Evolutionary conservation across 1,139 yeast species (phyloP).

Genomic region (Candida tunisiensis): DNA sequence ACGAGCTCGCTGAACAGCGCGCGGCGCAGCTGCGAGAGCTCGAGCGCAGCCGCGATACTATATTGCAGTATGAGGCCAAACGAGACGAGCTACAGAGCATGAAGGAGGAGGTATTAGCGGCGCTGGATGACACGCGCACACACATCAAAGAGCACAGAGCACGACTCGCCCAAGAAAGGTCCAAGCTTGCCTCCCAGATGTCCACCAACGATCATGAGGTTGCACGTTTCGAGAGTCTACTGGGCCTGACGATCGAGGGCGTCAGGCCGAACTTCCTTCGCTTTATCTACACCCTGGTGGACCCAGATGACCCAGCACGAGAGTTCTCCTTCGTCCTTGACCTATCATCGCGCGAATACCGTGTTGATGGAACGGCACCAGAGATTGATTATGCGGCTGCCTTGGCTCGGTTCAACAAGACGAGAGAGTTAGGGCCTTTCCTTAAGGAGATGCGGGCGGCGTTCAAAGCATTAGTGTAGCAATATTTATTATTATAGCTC

Average conservation of each 20-base stretch:
- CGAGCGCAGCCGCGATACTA: neutral
- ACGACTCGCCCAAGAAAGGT: conserved; percentile 7
- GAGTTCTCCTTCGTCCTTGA: conserved; percentile 13
- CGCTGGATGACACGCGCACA: conserved; percentile 4
- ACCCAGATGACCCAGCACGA: conserved; percentile 9
- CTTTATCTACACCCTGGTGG: conserved; percentile 14
- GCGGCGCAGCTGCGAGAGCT: too few species aligned
- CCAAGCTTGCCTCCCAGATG: conserved; percentile 10
- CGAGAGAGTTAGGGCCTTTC: too few species aligned
- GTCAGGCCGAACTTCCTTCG: conserved; percentile 10
- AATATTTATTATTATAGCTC: too few species aligned
- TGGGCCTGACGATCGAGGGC: conserved; percentile 16
- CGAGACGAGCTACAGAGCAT: conserved; percentile 4
- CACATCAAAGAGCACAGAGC: conserved; percentile 5
- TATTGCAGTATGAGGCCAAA: conserved; percentile 5
- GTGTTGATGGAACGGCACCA: too few species aligned
- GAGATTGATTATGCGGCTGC: too few species aligned
- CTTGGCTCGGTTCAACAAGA: too few species aligned
- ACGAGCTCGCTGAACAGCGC: too few species aligned
- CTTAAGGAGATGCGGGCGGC: too few species aligned
- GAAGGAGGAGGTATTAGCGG: conserved; percentile 3
- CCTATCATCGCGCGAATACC: conserved; percentile 11
- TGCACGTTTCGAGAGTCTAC: conserved; percentile 13
- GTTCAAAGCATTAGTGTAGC: too few species aligned
- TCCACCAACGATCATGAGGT: conserved; percentile 14